Percentiles rank a stretch among this genome's conserved stretches.
These are phyloP conservation scores for Pterula multifida DNA, from an alignment of 1,284 basidiomycete species.

Conservation along the genomic window DNA sequence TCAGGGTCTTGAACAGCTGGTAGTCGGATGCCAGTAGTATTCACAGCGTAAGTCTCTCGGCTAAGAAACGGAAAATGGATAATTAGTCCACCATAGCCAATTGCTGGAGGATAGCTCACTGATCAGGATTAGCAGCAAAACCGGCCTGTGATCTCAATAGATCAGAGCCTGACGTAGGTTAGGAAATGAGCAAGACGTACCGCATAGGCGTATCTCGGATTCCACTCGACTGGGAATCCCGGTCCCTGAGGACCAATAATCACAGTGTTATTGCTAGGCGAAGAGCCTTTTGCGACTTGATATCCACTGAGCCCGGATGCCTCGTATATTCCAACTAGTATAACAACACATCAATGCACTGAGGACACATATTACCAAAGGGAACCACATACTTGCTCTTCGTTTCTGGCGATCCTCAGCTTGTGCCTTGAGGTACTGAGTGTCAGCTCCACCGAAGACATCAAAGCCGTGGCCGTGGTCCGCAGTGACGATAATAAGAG, in stretches of 20 bases:
- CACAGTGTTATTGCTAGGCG: constrained; percentile 24
- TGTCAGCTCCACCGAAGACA: constrained; percentile 29
- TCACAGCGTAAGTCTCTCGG: constrained; percentile 23
- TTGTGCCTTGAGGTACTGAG: constrained; percentile 26
- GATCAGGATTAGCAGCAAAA: constrained; percentile 27
- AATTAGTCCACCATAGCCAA: no score
- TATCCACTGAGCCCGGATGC: constrained; percentile 28
- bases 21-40: constrained; percentile 21
- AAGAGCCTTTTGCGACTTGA: constrained; percentile 20
- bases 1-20: constrained; percentile 17
- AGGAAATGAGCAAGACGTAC: constrained; percentile 12
- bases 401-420: constrained; percentile 24
- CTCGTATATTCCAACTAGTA: constrained; percentile 23
- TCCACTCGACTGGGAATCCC: constrained; percentile 31
- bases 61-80: constrained; percentile 11
- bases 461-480: constrained; percentile 32
- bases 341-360: neutral
- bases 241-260: constrained; percentile 25
- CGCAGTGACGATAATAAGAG: constrained; percentile 28
- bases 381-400: constrained; percentile 16
- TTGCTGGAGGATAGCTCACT: constrained; percentile 12
- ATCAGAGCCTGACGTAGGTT: neutral
- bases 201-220: constrained; percentile 27
- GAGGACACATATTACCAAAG: neutral
- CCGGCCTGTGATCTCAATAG: constrained; percentile 23